These are phyloP conservation scores for Penicillium psychrosexuale DNA, from an alignment of 2,329 filamentous ascomycete genomes.

Conservation along the genomic window DNA sequence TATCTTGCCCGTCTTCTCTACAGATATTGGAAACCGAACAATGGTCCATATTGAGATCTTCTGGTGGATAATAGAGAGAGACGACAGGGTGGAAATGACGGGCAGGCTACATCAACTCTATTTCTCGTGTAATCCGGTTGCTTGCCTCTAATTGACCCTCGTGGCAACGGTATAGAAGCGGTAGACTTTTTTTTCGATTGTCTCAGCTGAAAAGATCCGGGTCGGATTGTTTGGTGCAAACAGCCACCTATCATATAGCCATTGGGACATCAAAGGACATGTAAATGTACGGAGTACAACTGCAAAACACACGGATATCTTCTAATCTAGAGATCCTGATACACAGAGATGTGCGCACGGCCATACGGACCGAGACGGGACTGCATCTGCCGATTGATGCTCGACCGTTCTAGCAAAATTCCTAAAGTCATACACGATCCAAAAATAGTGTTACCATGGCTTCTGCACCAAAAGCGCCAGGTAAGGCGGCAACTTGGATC, in stretches of 20 bases:
- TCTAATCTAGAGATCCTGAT: constrained; percentile 2
- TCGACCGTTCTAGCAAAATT: constrained; percentile 14
- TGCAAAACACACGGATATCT: neutral
- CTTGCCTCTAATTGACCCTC: constrained; percentile 1
- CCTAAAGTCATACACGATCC: constrained; percentile 18
- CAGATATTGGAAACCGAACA: constrained; percentile 7
- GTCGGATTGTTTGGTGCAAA: neutral
- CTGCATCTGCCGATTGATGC: constrained; percentile 16
- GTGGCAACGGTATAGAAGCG: neutral
- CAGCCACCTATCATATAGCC: neutral
- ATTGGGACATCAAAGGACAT: neutral
- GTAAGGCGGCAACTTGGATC: constrained; percentile 1
- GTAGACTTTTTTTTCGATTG: neutral
- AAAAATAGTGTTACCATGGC: constrained; percentile 21
- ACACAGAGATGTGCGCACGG: constrained; percentile 14
- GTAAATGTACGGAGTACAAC: neutral
- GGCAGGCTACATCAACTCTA: constrained; percentile 24
- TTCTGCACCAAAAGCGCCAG: constrained; percentile 13
- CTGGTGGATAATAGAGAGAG: neutral
- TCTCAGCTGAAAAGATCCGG: neutral
- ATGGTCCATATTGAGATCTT: neutral
- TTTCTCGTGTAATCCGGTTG: constrained; percentile 17
- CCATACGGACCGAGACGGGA: constrained; percentile 23
- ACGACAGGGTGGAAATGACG: constrained; percentile 13
- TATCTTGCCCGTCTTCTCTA: constrained; percentile 1